Base-by-base conservation (phyloP, 1,284 basidiomycete genomes). In the Melanopsichium pennsylvanicum region DNA sequence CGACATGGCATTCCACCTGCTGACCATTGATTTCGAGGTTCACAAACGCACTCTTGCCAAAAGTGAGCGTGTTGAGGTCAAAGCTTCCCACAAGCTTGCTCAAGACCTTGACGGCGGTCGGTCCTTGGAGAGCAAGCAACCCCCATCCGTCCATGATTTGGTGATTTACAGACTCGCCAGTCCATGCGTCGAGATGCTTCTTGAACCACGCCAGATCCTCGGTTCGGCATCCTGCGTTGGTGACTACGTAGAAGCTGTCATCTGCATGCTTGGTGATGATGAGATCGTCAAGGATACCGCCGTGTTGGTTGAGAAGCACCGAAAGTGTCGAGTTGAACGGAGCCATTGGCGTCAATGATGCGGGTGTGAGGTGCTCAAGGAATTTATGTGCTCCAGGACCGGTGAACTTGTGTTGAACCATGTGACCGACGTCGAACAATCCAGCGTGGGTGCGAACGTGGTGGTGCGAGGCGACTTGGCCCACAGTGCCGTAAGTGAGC, bases 371-470 rank as follows among this genome's bases (percentile, higher is more conserved):
- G 9, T 89, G 89, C 2, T 92, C 91, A 0, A 93, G 92, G 83
- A 97, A 97, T 15, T 86, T 86, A 5, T 73, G 71, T 4, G 82
- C 79, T 16, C 81, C 80, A 3, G 81, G 66, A 1, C 83, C 83
- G 21, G 72, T 54, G 67, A 81, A 82, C 34, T 73, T 62, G 72
- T 80, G 78, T 72, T 84, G 83, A 18, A 83, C 90, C 95, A 99
- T 98, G 83, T 99, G 95, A 26, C 92, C 92, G 29, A 99, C 96
- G 80, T 99, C 95, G 81, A 99, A 99, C 23, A 98, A 85, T 2
- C 94, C 94, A 1, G 87, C 91, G 29, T 86, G 86, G 6, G 84
- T 86, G 29, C 96, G 88, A 48, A 96, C 91, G 80, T 97, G 91
- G 48, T 90, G 88, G 82, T 99, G 95, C 68, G 92, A 94, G 2